Conservation (phyloP, 2,329 filamentous ascomycete species). For the Aureobasidium musti region DNA sequence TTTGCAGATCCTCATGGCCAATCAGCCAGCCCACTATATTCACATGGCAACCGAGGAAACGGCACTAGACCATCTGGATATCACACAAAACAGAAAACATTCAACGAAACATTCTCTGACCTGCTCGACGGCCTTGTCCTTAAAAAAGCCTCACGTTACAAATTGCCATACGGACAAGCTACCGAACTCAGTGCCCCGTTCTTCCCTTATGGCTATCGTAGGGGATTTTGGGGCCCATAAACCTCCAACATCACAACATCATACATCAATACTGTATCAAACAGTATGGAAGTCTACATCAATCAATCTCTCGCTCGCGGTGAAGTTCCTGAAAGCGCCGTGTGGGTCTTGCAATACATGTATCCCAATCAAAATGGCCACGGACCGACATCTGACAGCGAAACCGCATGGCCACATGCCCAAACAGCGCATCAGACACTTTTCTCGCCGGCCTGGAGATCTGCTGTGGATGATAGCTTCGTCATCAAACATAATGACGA, state of each 20-base stretch:
- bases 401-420: constrained; percentile 29
- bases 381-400: constrained; percentile 20
- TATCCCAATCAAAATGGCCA: constrained; percentile 28
- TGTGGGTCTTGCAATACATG: constrained; percentile 32
- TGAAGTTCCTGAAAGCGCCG: constrained; percentile 17
- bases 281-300: constrained; percentile 27
- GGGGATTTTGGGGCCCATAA: constrained; percentile 30
- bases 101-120: constrained; percentile 28
- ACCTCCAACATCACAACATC: constrained; percentile 20
- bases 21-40: not conserved
- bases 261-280: constrained; percentile 25
- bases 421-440: constrained; percentile 29
- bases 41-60: not conserved
- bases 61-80: not conserved
- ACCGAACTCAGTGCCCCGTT: constrained; percentile 22
- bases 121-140: constrained; percentile 26
- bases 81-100: not conserved
- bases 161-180: constrained; percentile 21
- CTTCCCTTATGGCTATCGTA: constrained; percentile 30
- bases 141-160: not conserved
- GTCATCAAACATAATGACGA: not conserved
- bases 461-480: constrained; percentile 18
- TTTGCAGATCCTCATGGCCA: constrained; percentile 19
- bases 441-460: constrained; percentile 29
- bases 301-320: constrained; percentile 16